Evolutionary conservation across 2,329 filamentous ascomycete genomes (phyloP), one percentile per base, ranked within the genome.

Genomic region (Nemania bipapillata): DNA sequence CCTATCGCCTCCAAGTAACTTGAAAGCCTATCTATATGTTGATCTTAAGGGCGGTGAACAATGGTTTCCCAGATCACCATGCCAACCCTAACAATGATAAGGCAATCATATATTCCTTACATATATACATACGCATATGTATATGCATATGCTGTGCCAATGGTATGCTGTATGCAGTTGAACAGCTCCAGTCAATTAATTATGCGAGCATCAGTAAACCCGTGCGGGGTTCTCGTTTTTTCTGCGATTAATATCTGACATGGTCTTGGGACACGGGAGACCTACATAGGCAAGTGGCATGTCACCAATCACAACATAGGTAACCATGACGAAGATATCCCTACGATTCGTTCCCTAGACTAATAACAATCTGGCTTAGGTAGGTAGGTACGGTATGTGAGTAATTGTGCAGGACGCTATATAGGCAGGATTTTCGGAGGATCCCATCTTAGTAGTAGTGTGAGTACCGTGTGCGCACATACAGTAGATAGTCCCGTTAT

Each of bases 301-400:
- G 6, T 61, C 22, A 24, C 58, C 40, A 55, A 47, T 65, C 22
- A 30, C 24, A 17, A 30, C 11, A 40, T 17, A 37, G 15, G 32
- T 22, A 32, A 40, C 42, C 37, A 40, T 28, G 47, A 53, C 6
- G 26, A 20, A 50, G 56, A 50, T 50, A 24, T 32, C 40, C 42
- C 42, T 20, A 50, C 30, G 42, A n/a, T 37, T 8, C 20, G n/a
- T 35, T 9, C 32, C 28, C 15, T 49, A 59, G 47, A 50, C 55
- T 59, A 59, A 52, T 37, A 47, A 17, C 9, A 24, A 35, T 65
- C 65, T 22, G 20, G 35, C 26, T 28, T 65, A 64, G 54, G 59
- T 50, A 64, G 54, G 59, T 50, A 57, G 47, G 59, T 50, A 61
- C 56, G 57, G 65, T 50, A 65, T 61, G 57, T 55, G 56, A 58